phyloP scores from a whole-genome alignment of 768 basidiomycete species.

The Termitomyces sp. region DNA sequence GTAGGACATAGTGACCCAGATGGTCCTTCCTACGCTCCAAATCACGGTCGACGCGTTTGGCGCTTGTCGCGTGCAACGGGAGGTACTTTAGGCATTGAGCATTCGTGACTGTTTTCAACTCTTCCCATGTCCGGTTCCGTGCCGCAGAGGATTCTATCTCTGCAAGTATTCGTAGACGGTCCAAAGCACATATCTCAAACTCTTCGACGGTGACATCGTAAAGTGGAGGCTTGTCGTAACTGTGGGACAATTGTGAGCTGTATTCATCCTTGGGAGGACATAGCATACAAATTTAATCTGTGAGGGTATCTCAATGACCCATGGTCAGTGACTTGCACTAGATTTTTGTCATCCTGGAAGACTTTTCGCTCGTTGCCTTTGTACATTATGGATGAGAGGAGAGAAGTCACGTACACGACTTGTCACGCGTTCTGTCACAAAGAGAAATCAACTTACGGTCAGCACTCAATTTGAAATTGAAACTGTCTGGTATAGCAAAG shows the following conservation, averaged over 20 bases:
- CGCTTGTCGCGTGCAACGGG: slow-evolving; percentile 59
- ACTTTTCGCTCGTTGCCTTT: slow-evolving; percentile 28
- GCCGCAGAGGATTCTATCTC: slow-evolving; percentile 90
- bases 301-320: slow-evolving; percentile 50
- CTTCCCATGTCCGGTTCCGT: slow-evolving; percentile 79
- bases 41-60: slow-evolving; percentile 43
- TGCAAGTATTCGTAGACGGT: slow-evolving; percentile 81
- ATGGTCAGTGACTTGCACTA: slow-evolving; percentile 26
- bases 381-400: slow-evolving; percentile 25
- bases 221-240: slow-evolving; percentile 83
- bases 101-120: slow-evolving; percentile 61
- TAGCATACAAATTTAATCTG: slow-evolving; percentile 75
- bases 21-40: slow-evolving; percentile 78
- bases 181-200: slow-evolving; percentile 88
- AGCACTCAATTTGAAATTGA: not conserved
- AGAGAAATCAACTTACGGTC: not conserved
- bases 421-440: slow-evolving; percentile 17
- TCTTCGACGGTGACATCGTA: slow-evolving; percentile 93
- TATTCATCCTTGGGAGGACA: not conserved
- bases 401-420: slow-evolving; percentile 18
- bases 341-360: slow-evolving; percentile 17
- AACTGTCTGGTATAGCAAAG: not conserved
- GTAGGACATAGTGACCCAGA: slow-evolving; percentile 88
- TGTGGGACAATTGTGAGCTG: slow-evolving; percentile 25
- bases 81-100: slow-evolving; percentile 74